Evolutionary conservation across 139 green algal species (phyloP).

Genomic region (Haematococcus lacustris): DNA sequence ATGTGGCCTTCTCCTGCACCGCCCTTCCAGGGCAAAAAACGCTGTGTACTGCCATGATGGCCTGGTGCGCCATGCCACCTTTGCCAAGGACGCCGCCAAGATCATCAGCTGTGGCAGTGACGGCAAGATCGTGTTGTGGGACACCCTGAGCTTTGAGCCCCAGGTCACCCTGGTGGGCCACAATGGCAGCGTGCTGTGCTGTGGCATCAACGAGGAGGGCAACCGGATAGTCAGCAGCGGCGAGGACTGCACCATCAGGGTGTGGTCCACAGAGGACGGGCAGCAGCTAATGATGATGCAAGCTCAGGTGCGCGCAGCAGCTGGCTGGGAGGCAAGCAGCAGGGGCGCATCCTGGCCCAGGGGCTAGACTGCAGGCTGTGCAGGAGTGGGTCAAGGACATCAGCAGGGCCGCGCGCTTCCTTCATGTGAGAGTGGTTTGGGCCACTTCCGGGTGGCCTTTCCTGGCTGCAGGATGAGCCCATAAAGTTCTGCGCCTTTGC

Average conservation of each 20-base stretch:
- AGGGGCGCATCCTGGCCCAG: too few species aligned
- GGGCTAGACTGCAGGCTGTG: too few species aligned
- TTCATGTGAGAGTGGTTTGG: too few species aligned
- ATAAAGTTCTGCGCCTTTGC: conserved; percentile 34
- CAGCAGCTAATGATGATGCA: conserved; percentile 32
- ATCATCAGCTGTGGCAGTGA: conserved; percentile 28
- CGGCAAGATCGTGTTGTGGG: conserved; percentile 25
- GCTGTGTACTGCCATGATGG: conserved; percentile 39
- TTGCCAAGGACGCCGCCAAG: conserved; percentile 15
- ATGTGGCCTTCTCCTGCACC: too few species aligned
- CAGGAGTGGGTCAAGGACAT: too few species aligned
- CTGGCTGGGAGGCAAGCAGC: too few species aligned
- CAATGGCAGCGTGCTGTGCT: conserved; percentile 35
- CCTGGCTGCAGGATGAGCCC: conserved; percentile 32
- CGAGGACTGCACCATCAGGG: conserved; percentile 34
- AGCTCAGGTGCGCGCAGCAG: conserved; percentile 17
- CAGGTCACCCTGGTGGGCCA: conserved; percentile 16
- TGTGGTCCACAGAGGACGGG: conserved; percentile 34
- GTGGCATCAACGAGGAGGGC: conserved; percentile 26
- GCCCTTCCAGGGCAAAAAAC: conserved; percentile 32
- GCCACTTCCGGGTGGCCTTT: too few species aligned
- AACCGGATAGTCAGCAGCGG: conserved; percentile 21
- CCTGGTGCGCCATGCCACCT: conserved; percentile 20
- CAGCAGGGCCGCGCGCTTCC: too few species aligned
- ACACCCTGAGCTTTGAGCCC: conserved; percentile 28